Base-by-base conservation (phyloP, 805 yeast genomes). In the Saccharomycopsis microspora region DNA sequence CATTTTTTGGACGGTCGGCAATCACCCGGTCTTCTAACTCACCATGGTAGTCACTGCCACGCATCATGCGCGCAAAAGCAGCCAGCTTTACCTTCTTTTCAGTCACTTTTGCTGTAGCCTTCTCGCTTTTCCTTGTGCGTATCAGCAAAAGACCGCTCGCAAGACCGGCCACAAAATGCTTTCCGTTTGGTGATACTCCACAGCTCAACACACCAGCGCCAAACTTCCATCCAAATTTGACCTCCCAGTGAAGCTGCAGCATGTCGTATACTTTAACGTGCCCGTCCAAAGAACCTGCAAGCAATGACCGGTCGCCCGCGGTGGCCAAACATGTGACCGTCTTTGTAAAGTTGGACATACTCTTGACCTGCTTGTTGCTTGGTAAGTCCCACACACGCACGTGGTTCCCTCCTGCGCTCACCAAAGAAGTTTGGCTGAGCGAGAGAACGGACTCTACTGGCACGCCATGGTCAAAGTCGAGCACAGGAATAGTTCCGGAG, bases 261-360 rank as follows among this genome's bases (percentile, higher is more conserved):
- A 85, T 76, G 63, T 89, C 97, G 62, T 90, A 86, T 41, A 89
- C 89, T 64, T 93, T 93, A 51, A 93, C 96, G 64, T 93, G 98
- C 27, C 98, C 98, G 65, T 93, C 98, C 49, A 93, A 70, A 0
- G 97, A 88, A 11, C 97, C 97, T 3, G 95, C 97, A 32, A 93
- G 67, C 41, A 93, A 68, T n/a, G 93, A 90, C 44, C 78, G 68
- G 53, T 78, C 85, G 32, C 82, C 83, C 6, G 90, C 82, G 55
- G 75, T 67, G 45, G 84, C 80, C 53, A 89, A 68, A 52, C 89
- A 80, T 10, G 97, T 89, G 39, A 90, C 96, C 1, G 97, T 85
- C 65, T 93, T 90, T 56, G 89, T 89, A 69, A 93, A 93, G 64
- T 89, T 90, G 44, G 80, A 75, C 60, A 94, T 71, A 55, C 85